phyloP scores from a whole-genome alignment of 2,329 filamentous ascomycete species.

The Thermothelomyces thermophilus region DNA sequence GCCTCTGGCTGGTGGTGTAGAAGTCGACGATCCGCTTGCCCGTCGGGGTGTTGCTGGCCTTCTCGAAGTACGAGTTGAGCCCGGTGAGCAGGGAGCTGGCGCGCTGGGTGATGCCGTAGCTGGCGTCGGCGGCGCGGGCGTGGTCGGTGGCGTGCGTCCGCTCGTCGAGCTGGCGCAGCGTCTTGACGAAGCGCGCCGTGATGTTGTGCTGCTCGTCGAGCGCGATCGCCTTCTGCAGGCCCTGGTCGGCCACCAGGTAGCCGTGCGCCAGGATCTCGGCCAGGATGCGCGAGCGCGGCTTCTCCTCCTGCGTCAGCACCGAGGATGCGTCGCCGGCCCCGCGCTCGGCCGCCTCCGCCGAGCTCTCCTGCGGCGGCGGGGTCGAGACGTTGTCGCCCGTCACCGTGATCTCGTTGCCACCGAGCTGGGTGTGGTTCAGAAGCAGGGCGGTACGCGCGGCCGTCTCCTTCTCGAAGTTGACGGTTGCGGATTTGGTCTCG shows the following conservation, averaged over 20 bases:
- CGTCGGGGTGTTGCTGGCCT: constrained; percentile 78
- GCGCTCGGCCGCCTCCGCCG: constrained; percentile 44
- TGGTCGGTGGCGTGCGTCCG: constrained; percentile 86
- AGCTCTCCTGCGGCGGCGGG: constrained; percentile 43
- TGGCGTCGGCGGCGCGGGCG: constrained; percentile 75
- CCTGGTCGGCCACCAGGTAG: constrained; percentile 70
- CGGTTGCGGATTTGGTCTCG: constrained; percentile 74
- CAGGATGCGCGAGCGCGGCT: constrained; percentile 86
- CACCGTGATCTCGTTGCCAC: constrained; percentile 73
- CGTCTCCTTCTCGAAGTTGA: constrained; percentile 94
- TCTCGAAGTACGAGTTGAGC: constrained; percentile 86
- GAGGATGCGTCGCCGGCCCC: constrained; percentile 50
- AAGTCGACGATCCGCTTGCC: constrained; percentile 84
- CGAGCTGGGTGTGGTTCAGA: constrained; percentile 93
- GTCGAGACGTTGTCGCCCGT: constrained; percentile 56
- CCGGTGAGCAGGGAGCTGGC: constrained; percentile 59
- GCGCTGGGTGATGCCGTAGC: constrained; percentile 72
- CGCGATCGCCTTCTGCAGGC: constrained; percentile 75
- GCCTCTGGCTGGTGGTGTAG: constrained; percentile 77
- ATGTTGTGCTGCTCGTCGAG: constrained; percentile 89
- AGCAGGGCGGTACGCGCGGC: constrained; percentile 95
- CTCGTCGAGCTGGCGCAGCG: constrained; percentile 68
- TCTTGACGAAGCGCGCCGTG: constrained; percentile 68
- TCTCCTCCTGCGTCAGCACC: constrained; percentile 85
- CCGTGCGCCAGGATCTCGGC: constrained; percentile 96